Evolutionary conservation across 768 basidiomycete species (phyloP), one percentile per base, ranked within the genome.

Genomic region (Suillus luteus): DNA sequence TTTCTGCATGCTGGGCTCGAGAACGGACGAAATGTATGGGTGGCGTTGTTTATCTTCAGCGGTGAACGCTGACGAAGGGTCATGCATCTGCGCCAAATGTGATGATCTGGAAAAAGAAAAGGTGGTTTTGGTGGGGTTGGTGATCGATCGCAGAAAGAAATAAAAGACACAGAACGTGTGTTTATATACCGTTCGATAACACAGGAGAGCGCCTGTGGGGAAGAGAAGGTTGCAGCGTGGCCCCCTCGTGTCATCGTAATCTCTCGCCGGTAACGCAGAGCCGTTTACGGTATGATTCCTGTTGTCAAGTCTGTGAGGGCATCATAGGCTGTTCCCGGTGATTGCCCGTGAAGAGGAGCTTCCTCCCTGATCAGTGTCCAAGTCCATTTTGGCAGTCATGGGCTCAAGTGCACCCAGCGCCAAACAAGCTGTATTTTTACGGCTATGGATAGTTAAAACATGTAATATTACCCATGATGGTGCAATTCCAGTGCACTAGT

Each of bases 1-100:
- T 41, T 81, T 77, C 68, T 83, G 82, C 43, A 76, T 72, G 62
- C 70, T 74, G 59, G 76, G 72, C 43, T 76, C 72, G 62, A 81
- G 79, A 68, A 77, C 73, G 61, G 77, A 78, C 71, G 64, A 77
- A 70, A 71, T 77, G 74, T 75, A 77, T 27, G 74, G 74, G 67
- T 77, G 74, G 64, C 74, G 74, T 68, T 77, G 75, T 68, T 77
- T 77, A 70, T 75, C 75, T 72, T 75, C 71, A 67, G 74, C 63
- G 61, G 74, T 77, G 75, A 77, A 75, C 66, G 76, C 63, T 65
- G 71, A 67, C 57, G 69, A 41, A 33, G 74, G 71, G 60, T 77
- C 66, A 65, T 75, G 74, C 74, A 75, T 75, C n/a, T 55, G 69
- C 37, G 64, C 54, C 62, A 33, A 33, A 55, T 55, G 48, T 59